Evolutionary conservation across 106 monocot genomes (phyloP), one percentile per base, ranked within the genome.

Genomic region (Dactylorhiza incarnata): DNA sequence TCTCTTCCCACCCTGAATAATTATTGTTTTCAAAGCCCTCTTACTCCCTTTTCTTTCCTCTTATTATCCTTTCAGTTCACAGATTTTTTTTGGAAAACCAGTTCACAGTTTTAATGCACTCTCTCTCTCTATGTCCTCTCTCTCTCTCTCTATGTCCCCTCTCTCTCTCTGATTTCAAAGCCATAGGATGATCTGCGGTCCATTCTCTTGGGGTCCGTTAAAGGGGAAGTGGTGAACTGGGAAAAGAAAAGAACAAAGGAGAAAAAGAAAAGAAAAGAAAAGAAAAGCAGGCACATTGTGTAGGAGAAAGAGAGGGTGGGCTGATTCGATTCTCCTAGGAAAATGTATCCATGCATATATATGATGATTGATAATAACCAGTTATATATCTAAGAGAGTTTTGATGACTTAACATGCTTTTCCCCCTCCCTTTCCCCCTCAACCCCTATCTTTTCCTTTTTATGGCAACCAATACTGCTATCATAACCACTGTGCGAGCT

Each of bases 161-260:
- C 59, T n/a, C 7, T 59, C 37, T 17, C 58, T 73, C 72, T 52
- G 63, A 66, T 83, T 81, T 86, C 86, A 86, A 86, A 86, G 80
- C 75, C 80, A 83, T 75, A 83, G 85, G 81, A 86, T 86, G 81
- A 86, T 86, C 79, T 75, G 75, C 69, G 68, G 59, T 82, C 82
- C 81, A 78, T 83, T 85, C 81, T 85, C 83, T 90, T 81, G 90
- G 90, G 85, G 48, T 69, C 7, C 55, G 90, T 87, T 83, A 87
- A 90, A 85, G 80, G 43, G 43, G 68, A 61, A 73, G 78, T 58
- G 69, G 78, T 66, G 68, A 81, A 81, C 70, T 83, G 83, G 61
- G 12, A 85, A 75, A 87, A 81, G 53, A 78, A 73, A 76, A 76
- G n/a, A 19, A 75, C 20, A 45, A 71, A 69, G 45, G 20, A 50